phyloP scores from a whole-genome alignment of 345 rosid genomes.

The Nephelium lappaceum region DNA sequence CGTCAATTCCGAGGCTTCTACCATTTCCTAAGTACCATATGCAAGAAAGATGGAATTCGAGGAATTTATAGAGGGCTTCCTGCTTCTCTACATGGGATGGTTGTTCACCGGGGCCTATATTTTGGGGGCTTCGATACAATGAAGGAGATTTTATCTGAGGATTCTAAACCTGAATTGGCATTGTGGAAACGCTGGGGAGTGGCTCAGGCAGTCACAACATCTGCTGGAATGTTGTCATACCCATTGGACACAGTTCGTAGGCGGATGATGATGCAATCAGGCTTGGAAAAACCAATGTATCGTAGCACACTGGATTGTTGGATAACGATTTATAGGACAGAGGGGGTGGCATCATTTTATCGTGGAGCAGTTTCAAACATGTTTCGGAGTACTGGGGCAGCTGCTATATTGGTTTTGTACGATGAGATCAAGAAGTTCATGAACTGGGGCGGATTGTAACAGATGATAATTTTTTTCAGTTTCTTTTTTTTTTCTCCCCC shows the following conservation, averaged over 20 bases:
- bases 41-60: conserved; percentile 67
- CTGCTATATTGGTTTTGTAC: conserved; percentile 88
- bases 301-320: conserved; percentile 74
- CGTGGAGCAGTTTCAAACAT: conserved; percentile 83
- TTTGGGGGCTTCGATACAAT: conserved; percentile 95
- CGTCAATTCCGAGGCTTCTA: conserved; percentile 87
- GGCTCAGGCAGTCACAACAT: conserved; percentile 89
- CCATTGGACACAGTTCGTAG: conserved; percentile 90
- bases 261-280: conserved; percentile 98
- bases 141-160: conserved; percentile 68
- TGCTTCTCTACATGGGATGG: conserved; percentile 87
- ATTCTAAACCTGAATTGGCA: conserved; percentile 55
- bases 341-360: conserved; percentile 80
- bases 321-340: conserved; percentile 70
- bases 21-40: conserved; percentile 80
- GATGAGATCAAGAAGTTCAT: conserved; percentile 87
- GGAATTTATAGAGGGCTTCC: conserved; percentile 94
- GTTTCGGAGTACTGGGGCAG: conserved; percentile 92
- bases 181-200: conserved; percentile 88
- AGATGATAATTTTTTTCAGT: conserved; percentile 20
- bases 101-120: conserved; percentile 81
- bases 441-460: conserved; percentile 69
- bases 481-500: conserved; percentile 17
- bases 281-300: conserved; percentile 76
- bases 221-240: conserved; percentile 85